phyloP scores from a whole-genome alignment of 257 asterid genomes.

The Leonotis leonurus region DNA sequence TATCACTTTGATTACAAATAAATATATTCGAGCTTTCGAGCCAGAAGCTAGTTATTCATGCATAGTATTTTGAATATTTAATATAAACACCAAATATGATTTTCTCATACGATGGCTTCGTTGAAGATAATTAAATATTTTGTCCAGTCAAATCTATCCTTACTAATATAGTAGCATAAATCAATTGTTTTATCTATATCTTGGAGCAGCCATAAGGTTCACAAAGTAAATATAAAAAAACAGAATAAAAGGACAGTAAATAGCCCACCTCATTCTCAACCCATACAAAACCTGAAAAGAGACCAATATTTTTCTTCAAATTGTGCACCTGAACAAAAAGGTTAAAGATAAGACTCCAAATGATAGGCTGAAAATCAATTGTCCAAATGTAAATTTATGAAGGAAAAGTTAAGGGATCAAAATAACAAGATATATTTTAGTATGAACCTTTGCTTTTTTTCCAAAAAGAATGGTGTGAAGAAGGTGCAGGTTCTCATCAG shows the following conservation, averaged over 20 bases:
- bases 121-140: neutral
- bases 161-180: neutral
- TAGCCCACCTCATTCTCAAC: constrained; percentile 60
- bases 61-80: neutral
- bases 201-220: neutral
- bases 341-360: constrained; percentile 9
- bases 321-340: constrained; percentile 48
- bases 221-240: neutral
- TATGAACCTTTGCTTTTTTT: constrained; percentile 62
- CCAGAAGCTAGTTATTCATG: neutral
- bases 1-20: neutral
- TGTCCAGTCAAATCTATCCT: neutral
- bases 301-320: constrained; percentile 79
- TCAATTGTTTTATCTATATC: neutral
- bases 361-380: constrained; percentile 7
- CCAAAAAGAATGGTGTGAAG: constrained; percentile 80
- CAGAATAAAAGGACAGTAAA: neutral
- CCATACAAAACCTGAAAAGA: constrained; percentile 89
- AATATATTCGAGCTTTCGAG: no score
- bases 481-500: constrained; percentile 71
- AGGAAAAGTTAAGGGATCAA: neutral
- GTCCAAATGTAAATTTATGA: constrained; percentile 2
- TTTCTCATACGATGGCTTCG: neutral
- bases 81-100: neutral
- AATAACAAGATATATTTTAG: neutral